Base-by-base conservation (phyloP, 495 filamentous ascomycete genomes). In the Tricharina praecox region DNA sequence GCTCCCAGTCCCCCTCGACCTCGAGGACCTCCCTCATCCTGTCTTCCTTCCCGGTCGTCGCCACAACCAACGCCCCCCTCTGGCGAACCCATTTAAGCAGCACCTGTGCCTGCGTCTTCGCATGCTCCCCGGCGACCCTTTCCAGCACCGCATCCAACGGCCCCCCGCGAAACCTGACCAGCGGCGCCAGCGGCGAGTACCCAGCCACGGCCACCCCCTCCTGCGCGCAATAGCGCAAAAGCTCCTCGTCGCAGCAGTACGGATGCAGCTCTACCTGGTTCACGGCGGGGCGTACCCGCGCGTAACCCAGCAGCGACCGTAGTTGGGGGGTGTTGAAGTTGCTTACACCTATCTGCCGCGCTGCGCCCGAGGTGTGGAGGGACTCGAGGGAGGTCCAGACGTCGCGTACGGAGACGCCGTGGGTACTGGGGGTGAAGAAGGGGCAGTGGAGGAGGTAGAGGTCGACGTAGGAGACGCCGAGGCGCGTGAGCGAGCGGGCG, bases 401-500 rank as follows among this genome's bases (percentile, higher is more conserved):
- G 3, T 41, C 50, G 1, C 53, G 52, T 45, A 66, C 60, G 37
- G 53, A 64, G 53, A 25, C 62, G 55, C 15, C 58, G 23, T 15
- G 61, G 38, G 61, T 35, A 41, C 24, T 11, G 8, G 20, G 23
- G 36, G 35, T 25, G 40, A 48, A 42, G 39, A 36, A 50, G 1
- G 39, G 43, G 8, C 35, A 23, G 19, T 56, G 50, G 19, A 53
- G 47, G 38, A 54, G 23, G 56, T 76, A 85, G 1, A 81, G 66
- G 54, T 86, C 80, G 25, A 85, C 56, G 53, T 86, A 82, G 42
- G 75, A 70, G 1, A 76, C 60, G 13, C 70, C 68, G 45, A 86
- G 69, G 44, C 75, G 74, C 26, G 66, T 43, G 37, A 81, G 67
- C 11, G 79, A 77, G 51, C 77, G 68, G 52, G 82, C 68, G 34